Percentiles rank a stretch among this genome's conserved stretches.
Conservation (phyloP, 257 asterid genomes). For the Solanum dulcamara region DNA sequence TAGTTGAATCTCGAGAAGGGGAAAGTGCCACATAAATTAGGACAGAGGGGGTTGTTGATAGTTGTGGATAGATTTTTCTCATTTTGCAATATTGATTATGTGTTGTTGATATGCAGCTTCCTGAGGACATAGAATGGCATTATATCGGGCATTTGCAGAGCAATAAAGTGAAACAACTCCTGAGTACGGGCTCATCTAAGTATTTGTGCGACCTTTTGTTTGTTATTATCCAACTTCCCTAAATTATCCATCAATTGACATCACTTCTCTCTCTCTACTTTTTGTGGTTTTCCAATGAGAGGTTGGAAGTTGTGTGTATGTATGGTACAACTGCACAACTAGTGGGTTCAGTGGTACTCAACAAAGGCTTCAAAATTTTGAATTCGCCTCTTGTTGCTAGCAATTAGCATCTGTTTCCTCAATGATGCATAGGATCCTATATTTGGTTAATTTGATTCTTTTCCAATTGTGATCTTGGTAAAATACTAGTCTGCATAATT, state of each 20-base stretch:
- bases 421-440: background rate
- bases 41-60: background rate
- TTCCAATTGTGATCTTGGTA: background rate
- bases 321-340: background rate
- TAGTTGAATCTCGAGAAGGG: background rate
- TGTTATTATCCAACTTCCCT: background rate
- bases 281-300: background rate
- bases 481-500: background rate
- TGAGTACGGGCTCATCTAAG: constrained; percentile 26
- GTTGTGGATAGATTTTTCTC: background rate
- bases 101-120: constrained; percentile 40
- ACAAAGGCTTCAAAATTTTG: background rate
- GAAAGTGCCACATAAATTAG: background rate
- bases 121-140: constrained; percentile 78
- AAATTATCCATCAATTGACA: background rate
- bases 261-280: background rate
- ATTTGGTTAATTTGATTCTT: background rate
- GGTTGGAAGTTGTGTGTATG: background rate
- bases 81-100: background rate
- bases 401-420: background rate
- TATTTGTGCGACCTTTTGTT: background rate
- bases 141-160: constrained; percentile 82
- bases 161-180: constrained; percentile 68
- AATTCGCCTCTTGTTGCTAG: background rate
- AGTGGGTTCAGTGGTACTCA: background rate